Base-by-base conservation (phyloP, 2,329 filamentous ascomycete species). In the Penicillium sp. region DNA sequence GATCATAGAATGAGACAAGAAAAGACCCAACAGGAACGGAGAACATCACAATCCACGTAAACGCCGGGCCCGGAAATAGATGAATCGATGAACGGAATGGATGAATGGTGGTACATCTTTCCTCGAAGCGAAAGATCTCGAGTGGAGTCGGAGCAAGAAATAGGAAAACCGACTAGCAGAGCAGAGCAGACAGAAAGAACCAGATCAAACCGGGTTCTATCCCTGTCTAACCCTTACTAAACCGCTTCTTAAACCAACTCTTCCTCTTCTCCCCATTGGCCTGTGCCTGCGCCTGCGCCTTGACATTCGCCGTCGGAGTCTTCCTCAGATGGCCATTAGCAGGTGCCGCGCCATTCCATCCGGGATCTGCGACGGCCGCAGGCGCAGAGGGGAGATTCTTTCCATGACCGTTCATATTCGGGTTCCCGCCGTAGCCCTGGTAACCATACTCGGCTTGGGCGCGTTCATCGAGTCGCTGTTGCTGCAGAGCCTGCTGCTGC, bases 241-340 rank as follows among this genome's bases (percentile, higher is more conserved):
- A 95, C 59, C 89, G 85, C 70, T 88, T 87, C 73, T 91, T 88
- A 72, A 98, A 89, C 92, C 93, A 97, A 75, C 93, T 95, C 84
- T 93, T 93, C 67, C 91, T 85, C 84, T 96, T 97, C 63, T 93
- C 90, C 58, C 40, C 22, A 12, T 55, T 40, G 56, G 40, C 54
- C 49, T 70, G 69, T 49, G 65, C 60, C 51, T 54, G 30, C 60
- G 37, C 54, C 50, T 70, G 69, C 51, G 65, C 60, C 35, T 54
- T 42, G 7, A 30, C 45, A 12, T 49, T 49, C 22, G 65, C 40
- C 60, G 73, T 73, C 60, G 68, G 70, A 28, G 26, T 42, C 2
- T 37, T 44, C 13, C 28, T 55, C 37, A 22, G 22, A 19, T 56
- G 57, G 12, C 42, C 37, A 38, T 68, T 75, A 60, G 64, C 74